Conservation (phyloP, 2,329 filamentous ascomycete genomes). For the Exophiala oligosperma region DNA sequence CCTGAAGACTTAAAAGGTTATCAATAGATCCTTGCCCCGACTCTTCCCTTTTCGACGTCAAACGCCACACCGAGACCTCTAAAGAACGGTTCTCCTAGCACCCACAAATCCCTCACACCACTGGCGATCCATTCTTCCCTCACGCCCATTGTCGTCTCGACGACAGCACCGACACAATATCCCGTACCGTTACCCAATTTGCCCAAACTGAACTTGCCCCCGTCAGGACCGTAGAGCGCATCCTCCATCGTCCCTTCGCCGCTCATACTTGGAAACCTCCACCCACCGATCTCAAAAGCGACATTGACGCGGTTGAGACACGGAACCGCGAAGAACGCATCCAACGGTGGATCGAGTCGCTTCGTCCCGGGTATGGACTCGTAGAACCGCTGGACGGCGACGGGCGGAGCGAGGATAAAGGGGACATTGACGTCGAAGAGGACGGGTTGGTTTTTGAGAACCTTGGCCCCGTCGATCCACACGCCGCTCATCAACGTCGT, state of each 20-base stretch:
- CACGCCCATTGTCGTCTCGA: constrained; percentile 13
- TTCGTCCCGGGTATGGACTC: constrained; percentile 23
- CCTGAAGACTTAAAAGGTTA: no score
- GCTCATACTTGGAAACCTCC: constrained; percentile 21
- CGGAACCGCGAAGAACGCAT: constrained; percentile 25
- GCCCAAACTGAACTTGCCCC: constrained; percentile 26
- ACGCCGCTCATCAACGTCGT: constrained; percentile 35
- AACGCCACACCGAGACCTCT: constrained; percentile 25
- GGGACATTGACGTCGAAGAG: constrained; percentile 32
- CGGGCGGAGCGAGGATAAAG: constrained; percentile 27
- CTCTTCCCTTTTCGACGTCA: constrained; percentile 20
- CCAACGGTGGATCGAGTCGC: constrained; percentile 11
- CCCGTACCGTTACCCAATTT: constrained; percentile 17
- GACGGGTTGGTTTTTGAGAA: constrained; percentile 35
- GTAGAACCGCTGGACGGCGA: constrained; percentile 20
- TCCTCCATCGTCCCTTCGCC: constrained; percentile 15
- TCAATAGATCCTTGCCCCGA: constrained; percentile 29
- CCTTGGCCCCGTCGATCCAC: constrained; percentile 34
- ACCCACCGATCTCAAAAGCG: constrained; percentile 24
- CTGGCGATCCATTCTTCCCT: constrained; percentile 12
- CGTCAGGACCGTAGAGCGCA: constrained; percentile 21
- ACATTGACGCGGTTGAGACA: constrained; percentile 26
- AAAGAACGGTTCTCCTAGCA: constrained; percentile 30
- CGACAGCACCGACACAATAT: constrained; percentile 16
- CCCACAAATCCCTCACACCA: constrained; percentile 26